Conservation (phyloP, 192 early-diverging fungal species). For the Coemansia sp. region DNA sequence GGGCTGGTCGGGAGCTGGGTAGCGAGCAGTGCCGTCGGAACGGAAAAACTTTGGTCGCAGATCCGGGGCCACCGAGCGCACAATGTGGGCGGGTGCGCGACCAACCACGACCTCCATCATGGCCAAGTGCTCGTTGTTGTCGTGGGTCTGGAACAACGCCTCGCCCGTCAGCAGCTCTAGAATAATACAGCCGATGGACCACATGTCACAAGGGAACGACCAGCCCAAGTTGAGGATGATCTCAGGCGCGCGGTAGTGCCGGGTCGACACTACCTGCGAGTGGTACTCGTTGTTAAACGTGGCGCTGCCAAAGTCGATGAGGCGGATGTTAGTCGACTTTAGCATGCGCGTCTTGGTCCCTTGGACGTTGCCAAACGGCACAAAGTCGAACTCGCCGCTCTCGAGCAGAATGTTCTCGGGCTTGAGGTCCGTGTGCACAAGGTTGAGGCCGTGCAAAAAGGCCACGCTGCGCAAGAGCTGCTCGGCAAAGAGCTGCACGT, state of each 20-base stretch:
- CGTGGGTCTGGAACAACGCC: conserved; percentile 96
- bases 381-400: conserved; percentile 58
- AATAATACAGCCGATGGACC: conserved; percentile 96
- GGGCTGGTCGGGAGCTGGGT: conserved; percentile 43
- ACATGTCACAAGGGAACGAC: conserved; percentile 97
- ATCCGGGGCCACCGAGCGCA: conserved; percentile 49
- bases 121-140: conserved; percentile 93
- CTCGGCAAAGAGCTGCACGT: conserved; percentile 81
- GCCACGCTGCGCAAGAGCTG: conserved; percentile 87
- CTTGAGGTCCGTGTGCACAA: conserved; percentile 97
- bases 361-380: conserved; percentile 59
- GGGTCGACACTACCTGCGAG: conserved; percentile 85
- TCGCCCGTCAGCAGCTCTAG: conserved; percentile 94
- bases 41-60: conserved; percentile 48
- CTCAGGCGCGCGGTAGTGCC: conserved; percentile 97
- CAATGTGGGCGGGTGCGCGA: conserved; percentile 66
- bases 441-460: conserved; percentile 81
- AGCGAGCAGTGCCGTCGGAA: conserved; percentile 33
- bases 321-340: conserved; percentile 68
- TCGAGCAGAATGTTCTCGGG: conserved; percentile 92
- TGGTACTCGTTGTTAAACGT: conserved; percentile 94
- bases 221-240: conserved; percentile 93
- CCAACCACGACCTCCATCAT: conserved; percentile 96
- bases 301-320: conserved; percentile 97
- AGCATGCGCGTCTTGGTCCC: conserved; percentile 65